These are phyloP conservation scores for Petrea volubilis DNA, from an alignment of 257 asterid species.

Conservation along the genomic window DNA sequence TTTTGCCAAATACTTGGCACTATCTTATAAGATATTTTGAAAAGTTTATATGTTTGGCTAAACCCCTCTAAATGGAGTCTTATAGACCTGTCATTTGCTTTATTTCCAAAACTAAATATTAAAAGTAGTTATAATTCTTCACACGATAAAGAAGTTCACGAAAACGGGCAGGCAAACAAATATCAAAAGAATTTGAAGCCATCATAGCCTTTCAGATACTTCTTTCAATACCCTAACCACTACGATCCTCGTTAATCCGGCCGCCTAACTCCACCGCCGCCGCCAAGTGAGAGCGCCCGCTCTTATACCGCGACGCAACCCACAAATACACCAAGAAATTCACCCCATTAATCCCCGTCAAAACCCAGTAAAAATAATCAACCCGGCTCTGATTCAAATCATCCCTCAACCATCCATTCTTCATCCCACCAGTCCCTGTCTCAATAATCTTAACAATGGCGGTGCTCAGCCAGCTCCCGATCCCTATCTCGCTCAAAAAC, in stretches of 20 bases:
- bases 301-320: constrained; percentile 39
- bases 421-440: constrained; percentile 37
- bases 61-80: too few species aligned
- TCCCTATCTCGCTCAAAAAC: constrained; percentile 67
- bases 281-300: constrained; percentile 31
- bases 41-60: too few species aligned
- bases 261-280: constrained; percentile 15
- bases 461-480: constrained; percentile 67
- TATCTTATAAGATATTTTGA: too few species aligned
- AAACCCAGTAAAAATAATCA: constrained; percentile 58
- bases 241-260: background rate
- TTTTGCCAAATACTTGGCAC: too few species aligned
- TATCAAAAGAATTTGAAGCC: too few species aligned
- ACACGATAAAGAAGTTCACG: too few species aligned
- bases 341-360: constrained; percentile 51
- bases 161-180: too few species aligned
- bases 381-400: constrained; percentile 45
- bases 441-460: constrained; percentile 49
- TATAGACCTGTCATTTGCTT: too few species aligned
- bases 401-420: constrained; percentile 58
- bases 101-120: too few species aligned
- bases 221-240: background rate
- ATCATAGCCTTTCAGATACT: background rate
- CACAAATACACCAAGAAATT: constrained; percentile 51
- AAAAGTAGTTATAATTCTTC: too few species aligned